phyloP scores from a whole-genome alignment of 768 basidiomycete species.

The Strobilomyces confusus region DNA sequence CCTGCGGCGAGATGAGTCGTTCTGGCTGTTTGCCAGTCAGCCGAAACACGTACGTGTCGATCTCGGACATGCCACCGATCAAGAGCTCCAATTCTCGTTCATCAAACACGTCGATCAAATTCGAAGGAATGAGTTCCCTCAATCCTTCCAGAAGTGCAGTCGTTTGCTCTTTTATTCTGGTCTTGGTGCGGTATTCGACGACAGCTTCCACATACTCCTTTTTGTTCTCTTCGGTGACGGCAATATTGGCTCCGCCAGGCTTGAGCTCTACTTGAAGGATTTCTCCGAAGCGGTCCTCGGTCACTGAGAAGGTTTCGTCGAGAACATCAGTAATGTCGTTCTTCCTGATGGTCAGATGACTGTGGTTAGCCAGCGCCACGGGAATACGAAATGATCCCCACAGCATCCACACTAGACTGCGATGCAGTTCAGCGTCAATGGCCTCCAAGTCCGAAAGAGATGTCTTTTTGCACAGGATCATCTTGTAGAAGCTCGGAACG shows the following conservation, averaged over 20 bases:
- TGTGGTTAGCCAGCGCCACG: not conserved
- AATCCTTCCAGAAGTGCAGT: slow-evolving; percentile 84
- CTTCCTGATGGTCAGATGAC: slow-evolving; percentile 40
- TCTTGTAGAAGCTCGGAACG: slow-evolving; percentile 78
- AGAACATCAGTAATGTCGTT: slow-evolving; percentile 74
- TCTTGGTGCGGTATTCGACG: slow-evolving; percentile 79
- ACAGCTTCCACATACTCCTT: slow-evolving; percentile 73
- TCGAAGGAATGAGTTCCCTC: slow-evolving; percentile 77
- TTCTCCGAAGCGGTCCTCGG: slow-evolving; percentile 76
- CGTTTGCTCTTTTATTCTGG: slow-evolving; percentile 80
- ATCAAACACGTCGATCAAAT: slow-evolving; percentile 86
- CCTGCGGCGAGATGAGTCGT: slow-evolving; percentile 29
- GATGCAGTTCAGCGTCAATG: slow-evolving; percentile 63
- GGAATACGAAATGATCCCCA: slow-evolving; percentile 33
- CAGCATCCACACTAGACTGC: slow-evolving; percentile 75
- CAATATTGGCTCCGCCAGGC: slow-evolving; percentile 53
- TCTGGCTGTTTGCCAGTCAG: not conserved
- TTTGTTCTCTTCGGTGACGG: slow-evolving; percentile 74
- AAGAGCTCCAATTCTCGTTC: slow-evolving; percentile 85
- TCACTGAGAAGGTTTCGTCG: slow-evolving; percentile 67
- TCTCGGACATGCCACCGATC: slow-evolving; percentile 92
- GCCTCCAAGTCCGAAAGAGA: slow-evolving; percentile 63
- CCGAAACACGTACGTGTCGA: slow-evolving; percentile 60
- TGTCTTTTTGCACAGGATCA: slow-evolving; percentile 61
- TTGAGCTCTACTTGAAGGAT: slow-evolving; percentile 63